Base-by-base conservation (phyloP, 2,329 filamentous ascomycete species). In the Passalora sequoiae region DNA sequence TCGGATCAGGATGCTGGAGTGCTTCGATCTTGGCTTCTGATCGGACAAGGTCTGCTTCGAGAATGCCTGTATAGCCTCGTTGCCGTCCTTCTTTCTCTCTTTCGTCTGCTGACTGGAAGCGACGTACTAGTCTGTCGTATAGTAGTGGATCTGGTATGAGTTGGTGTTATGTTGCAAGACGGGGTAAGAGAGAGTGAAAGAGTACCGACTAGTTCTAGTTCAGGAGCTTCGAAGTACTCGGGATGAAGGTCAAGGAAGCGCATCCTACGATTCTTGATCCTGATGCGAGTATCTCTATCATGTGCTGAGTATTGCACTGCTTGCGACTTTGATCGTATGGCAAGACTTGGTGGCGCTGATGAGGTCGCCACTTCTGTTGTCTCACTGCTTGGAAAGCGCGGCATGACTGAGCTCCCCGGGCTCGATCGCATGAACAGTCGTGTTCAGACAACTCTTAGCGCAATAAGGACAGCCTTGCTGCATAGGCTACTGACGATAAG, bases 61-160 rank as follows among this genome's bases (percentile, higher is more conserved):
- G 75, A 9, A 84, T 76, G 17, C 85, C 84, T 1, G 84, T 84
- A 63, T 88, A 92, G 8, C 88, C 88, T 60, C 88, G 88, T 6
- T 71, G 69, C 31, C 78, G 78, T 6, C 82, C 84, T 55, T 91
- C 86, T 5, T 75, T 75, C 60, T 88, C 80, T 40, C 86, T 79
- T 66, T 94, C 87, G 3, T 74, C 71, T 2, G 81, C 69, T 1
- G 81, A 82, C 53, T 89, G 86, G 62, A 89, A 89, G 39, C 79
- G 80, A 40, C 86, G 80, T 47, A 95, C 77, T 17, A 94, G 74
- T 40, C 79, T 77, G 63, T 94, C 86, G 70, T 94, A 94, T 22
- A 94, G 76, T 6, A 91, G 69, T 1, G 88, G 87, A 66, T 92
- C 86, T 75, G 60, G n/a, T 9, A n/a, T n/a, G n/a, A n/a, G n/a